Evolutionary conservation across 2,329 filamentous ascomycete genomes (phyloP), one percentile per base, ranked within the genome.

Genomic region (Nemania sp.): DNA sequence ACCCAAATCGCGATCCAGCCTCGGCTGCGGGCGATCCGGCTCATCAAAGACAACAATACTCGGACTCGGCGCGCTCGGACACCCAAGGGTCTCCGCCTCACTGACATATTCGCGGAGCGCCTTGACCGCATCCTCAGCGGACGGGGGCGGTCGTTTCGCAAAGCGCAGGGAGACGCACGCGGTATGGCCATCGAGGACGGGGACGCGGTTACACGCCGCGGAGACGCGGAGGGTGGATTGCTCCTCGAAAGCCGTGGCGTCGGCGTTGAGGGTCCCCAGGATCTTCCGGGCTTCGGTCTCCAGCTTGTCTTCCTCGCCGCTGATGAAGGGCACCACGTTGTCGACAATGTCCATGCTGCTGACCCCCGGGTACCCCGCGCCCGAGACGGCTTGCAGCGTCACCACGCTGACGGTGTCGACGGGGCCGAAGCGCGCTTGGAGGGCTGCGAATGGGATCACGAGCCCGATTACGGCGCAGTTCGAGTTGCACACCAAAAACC

Each of bases 381-480:
- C 93, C 1, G 90, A 96, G 40, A 97, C 86, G 54, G 94, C 93
- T 76, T 97, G 94, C 81, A 96, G 86, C 37, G 94, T 97, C 64
- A 97, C 91, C 47, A 97, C 90, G 62, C 79, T 84, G 64, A 85
- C 84, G 64, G 75, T 72, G 57, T 90, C 88, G 63, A 96, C 89
- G 65, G 87, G 86, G 39, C 93, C 94, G 67, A 97, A 96, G 65
- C 83, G 86, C 47, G 86, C 83, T 72, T 96, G 89, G 30, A 97
- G 83, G 14, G 93, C 93, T 9, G 91, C 91, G 68, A 97, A 93
- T 20, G 94, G 94, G 60, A 96, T 95, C 57, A 97, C 93, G 54
- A 97, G 84, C 42, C 93, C 93, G 66, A 97, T 96, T 68, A 97
- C 93, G 52, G 93, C 93, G 76, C 94, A 99, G 77, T 97, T 97